phyloP scores from a whole-genome alignment of 345 rosid species.

The Citrus glauca region DNA sequence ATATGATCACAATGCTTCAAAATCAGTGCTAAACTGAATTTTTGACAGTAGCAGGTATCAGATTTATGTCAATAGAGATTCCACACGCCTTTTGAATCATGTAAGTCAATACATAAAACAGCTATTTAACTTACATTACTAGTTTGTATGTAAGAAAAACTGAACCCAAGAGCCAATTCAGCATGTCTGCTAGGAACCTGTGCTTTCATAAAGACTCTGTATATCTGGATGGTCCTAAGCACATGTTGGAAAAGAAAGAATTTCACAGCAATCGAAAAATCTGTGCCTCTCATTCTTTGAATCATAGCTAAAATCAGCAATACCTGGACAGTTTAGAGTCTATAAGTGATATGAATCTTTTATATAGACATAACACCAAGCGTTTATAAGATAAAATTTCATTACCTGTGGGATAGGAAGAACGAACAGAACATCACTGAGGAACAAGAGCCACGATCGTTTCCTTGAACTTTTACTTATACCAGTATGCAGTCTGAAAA shows the following conservation, averaged over 20 bases:
- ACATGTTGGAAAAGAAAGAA: neutral
- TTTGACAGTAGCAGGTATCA: neutral
- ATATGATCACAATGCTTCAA: neutral
- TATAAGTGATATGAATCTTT: neutral
- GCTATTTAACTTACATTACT: neutral
- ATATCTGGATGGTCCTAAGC: neutral
- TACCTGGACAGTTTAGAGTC: neutral
- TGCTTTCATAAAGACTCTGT: neutral
- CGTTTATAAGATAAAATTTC: neutral
- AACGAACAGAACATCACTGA: neutral
- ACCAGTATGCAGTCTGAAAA: neutral
- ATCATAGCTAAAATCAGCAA: neutral
- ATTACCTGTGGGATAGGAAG: neutral
- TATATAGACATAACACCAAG: neutral
- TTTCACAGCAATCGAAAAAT: neutral
- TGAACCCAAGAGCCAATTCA: neutral
- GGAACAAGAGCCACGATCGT: neutral
- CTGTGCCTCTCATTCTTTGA: neutral
- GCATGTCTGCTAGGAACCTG: neutral
- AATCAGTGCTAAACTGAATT: neutral
- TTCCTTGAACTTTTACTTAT: neutral
- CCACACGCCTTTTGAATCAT: neutral
- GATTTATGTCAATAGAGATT: neutral
- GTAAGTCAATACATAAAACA: neutral
- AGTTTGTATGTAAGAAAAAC: neutral